Percentiles rank a stretch among this genome's conserved stretches.
These are phyloP conservation scores for Fraxinus xanthoxyloides DNA, from an alignment of 305 asterid species.

Conservation along the genomic window DNA sequence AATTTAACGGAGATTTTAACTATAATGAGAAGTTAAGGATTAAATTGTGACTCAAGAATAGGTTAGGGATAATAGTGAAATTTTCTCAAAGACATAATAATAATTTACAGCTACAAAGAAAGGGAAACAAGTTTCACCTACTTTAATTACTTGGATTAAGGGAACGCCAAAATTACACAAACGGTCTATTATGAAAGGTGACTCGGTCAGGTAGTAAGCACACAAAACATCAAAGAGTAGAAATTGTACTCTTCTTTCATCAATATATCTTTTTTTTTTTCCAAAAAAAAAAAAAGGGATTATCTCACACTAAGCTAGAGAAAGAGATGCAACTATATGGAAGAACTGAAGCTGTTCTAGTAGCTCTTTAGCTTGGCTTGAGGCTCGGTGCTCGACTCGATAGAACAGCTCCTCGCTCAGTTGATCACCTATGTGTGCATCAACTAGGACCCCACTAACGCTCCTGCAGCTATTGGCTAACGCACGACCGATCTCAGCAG, in stretches of 20 bases:
- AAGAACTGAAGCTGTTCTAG: constrained; percentile 77
- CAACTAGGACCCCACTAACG: constrained; percentile 84
- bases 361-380: constrained; percentile 65
- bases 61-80: background rate
- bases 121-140: background rate
- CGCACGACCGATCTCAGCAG: constrained; percentile 80
- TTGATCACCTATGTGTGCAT: constrained; percentile 79
- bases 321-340: constrained; percentile 89
- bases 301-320: constrained; percentile 38
- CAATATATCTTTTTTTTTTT: background rate
- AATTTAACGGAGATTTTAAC: background rate
- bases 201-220: background rate
- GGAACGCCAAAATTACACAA: constrained; percentile 12
- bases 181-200: background rate
- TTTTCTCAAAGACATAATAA: background rate
- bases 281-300: background rate
- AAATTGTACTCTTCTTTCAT: background rate
- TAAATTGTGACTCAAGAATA: background rate
- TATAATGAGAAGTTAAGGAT: background rate
- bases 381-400: constrained; percentile 64
- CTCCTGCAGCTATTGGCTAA: constrained; percentile 84
- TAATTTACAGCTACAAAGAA: background rate
- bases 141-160: constrained; percentile 23
- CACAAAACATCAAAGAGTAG: background rate
- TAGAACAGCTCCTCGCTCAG: constrained; percentile 74